Evolutionary conservation across 169 alveolate species (phyloP), one percentile per base, ranked within the genome.

Genomic region (Plasmodium coatneyi): DNA sequence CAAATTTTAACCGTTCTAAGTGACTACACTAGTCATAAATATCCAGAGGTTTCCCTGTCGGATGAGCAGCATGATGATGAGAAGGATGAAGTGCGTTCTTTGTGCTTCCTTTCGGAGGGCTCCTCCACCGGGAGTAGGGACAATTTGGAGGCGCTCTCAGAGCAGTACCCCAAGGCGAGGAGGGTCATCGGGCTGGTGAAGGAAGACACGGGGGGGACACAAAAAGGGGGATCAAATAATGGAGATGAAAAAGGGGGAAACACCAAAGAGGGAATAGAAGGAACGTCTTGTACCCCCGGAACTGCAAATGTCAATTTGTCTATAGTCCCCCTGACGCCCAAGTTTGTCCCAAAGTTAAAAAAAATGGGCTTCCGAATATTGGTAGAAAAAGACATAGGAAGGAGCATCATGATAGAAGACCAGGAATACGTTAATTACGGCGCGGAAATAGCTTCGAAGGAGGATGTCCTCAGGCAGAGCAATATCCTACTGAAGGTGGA

Each of bases 381-480:
- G 19, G 95, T 97, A 10, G 98, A 98, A 83, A 70, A 78, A 49
- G 98, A 97, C 25, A 98, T 98, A 80, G 99, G 99, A 32, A 66
- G 16, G 30, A 95, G 92, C 25, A 97, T 98, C 54, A 93, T 95
- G 66, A 96, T 97, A 82, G 72, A 95, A 43, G 98, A 98, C 92
- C 96, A 94, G 72, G 92, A 92, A 71, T 80, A 72, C 66, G 72
- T 41, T 46, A 71, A 92, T 52, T 93, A 90, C 78, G 97, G 98
- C 16, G 97, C 97, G 10, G 97, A 95, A 78, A 82, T 97, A 52
- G 93, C 80, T 5, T 79, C 95, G 28, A 90, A 95, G 16, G 96
- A 95, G 5, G 94, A 78, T 25, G 96, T 97, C 46, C 92, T 96
- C 34, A 81, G 94, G 80, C 87, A 92, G 39, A 89, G 97, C 36